phyloP scores from a whole-genome alignment of 2,329 filamentous ascomycete genomes.

The Trichoderma semiorbis region DNA sequence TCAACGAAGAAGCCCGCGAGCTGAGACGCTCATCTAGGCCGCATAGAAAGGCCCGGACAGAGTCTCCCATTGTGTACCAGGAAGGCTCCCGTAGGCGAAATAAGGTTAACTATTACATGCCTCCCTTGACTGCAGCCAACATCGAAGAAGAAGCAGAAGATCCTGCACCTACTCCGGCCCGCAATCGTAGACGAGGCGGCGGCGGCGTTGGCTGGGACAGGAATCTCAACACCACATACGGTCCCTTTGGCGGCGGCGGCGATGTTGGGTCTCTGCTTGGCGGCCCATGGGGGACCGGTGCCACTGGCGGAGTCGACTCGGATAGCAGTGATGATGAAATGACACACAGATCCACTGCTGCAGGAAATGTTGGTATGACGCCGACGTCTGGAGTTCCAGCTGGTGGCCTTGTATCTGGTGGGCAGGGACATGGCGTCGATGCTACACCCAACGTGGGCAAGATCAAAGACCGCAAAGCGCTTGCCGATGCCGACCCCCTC shows the following conservation, averaged over 20 bases:
- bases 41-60: constrained; percentile 48
- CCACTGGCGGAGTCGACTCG: constrained; percentile 78
- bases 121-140: constrained; percentile 58
- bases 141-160: constrained; percentile 72
- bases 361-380: constrained; percentile 61
- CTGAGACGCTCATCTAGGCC: constrained; percentile 53
- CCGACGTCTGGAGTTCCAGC: constrained; percentile 50
- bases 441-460: constrained; percentile 81
- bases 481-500: constrained; percentile 91
- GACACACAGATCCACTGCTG: constrained; percentile 54
- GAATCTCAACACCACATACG: constrained; percentile 81
- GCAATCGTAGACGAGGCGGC: constrained; percentile 60
- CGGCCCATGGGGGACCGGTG: constrained; percentile 70
- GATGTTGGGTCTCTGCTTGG: constrained; percentile 68
- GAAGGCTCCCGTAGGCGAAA: constrained; percentile 49
- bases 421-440: constrained; percentile 40
- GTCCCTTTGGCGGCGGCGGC: constrained; percentile 85
- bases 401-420: constrained; percentile 43
- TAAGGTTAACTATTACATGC: constrained; percentile 80
- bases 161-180: constrained; percentile 64
- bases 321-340: constrained; percentile 96
- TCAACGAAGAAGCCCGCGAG: constrained; percentile 64
- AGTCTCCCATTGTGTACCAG: constrained; percentile 58
- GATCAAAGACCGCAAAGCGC: constrained; percentile 84
- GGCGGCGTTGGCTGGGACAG: constrained; percentile 67